Conservation (phyloP, 768 basidiomycete genomes). For the Psilocybe cubensis region DNA sequence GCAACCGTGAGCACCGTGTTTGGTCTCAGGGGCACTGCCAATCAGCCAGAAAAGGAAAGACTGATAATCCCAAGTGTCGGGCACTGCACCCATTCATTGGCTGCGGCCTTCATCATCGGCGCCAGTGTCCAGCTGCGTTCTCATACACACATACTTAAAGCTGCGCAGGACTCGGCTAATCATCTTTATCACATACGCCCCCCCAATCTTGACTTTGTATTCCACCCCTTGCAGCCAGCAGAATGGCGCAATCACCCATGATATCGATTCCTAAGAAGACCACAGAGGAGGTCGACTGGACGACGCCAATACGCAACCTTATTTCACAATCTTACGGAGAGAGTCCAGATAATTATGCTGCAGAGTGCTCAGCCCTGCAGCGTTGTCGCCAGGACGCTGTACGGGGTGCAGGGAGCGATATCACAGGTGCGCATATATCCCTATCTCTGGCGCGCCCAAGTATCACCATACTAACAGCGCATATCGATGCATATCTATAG, state of each 20-base stretch:
- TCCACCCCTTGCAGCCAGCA: constrained; percentile 4
- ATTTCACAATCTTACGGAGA: constrained; percentile 95
- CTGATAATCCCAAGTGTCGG: neutral
- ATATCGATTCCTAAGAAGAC: constrained; percentile 91
- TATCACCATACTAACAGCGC: neutral
- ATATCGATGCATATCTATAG: constrained; percentile 37
- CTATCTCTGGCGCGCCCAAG: neutral
- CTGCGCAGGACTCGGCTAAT: constrained; percentile 7
- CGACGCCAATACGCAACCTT: constrained; percentile 79
- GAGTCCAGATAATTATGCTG: constrained; percentile 83
- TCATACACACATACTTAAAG: neutral
- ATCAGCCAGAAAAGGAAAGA: constrained; percentile 15
- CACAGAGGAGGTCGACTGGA: constrained; percentile 98
- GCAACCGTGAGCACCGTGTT: constrained; percentile 35
- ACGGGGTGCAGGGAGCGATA: constrained; percentile 93
- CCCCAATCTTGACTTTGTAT: neutral
- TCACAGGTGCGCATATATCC: constrained; percentile 65
- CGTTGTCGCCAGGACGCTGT: constrained; percentile 96
- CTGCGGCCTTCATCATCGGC: constrained; percentile 6
- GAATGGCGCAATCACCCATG: constrained; percentile 83
- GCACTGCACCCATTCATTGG: neutral
- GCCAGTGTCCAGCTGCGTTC: neutral
- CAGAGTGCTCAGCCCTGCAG: constrained; percentile 85
- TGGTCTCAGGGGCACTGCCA: constrained; percentile 18
- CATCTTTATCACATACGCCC: neutral